These are phyloP conservation scores for Fusarium annulatum DNA, from an alignment of 2,329 filamentous ascomycete genomes.

Conservation along the genomic window DNA sequence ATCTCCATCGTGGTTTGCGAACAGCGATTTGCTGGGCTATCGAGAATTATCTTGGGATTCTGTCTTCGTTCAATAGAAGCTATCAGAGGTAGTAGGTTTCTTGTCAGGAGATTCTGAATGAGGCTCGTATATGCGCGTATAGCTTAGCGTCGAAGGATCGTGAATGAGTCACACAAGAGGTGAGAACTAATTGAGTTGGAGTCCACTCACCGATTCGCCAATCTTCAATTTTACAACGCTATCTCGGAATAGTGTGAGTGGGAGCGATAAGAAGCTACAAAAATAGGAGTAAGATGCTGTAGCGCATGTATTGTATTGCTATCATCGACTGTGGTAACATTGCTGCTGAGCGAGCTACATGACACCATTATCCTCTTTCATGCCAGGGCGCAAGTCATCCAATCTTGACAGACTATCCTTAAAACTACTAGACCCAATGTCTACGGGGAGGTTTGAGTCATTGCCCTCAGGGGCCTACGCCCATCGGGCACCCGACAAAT, in stretches of 20 bases:
- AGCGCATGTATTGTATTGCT: not conserved
- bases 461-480: fast-evolving
- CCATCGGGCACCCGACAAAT: fast-evolving
- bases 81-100: not conserved
- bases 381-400: no score
- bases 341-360: not conserved
- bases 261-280: fast-evolving
- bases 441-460: no score
- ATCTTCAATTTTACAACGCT: not conserved
- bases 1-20: not conserved
- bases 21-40: not conserved
- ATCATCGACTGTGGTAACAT: not conserved
- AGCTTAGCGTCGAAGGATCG: not conserved
- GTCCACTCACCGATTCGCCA: not conserved
- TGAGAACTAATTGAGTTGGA: not conserved
- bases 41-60: not conserved
- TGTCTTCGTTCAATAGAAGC: not conserved
- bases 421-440: not conserved
- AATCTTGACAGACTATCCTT: fast-evolving
- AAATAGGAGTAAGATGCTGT: no score
- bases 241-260: not conserved
- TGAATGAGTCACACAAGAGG: not conserved
- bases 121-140: not conserved
- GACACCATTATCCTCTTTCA: not conserved
- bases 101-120: not conserved